Conservation (phyloP, 257 asterid species). For the Oldenlandia corymbosa region DNA sequence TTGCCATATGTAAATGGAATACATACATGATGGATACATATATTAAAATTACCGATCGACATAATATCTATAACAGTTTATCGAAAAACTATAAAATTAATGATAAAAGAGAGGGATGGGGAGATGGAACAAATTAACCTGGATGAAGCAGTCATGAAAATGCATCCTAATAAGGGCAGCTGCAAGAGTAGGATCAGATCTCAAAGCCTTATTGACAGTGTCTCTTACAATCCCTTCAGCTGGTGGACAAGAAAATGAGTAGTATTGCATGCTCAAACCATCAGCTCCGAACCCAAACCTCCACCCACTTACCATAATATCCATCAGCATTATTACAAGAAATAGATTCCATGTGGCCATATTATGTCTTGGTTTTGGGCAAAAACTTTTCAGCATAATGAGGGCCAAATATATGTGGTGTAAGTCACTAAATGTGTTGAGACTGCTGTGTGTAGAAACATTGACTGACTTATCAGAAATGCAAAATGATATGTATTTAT, state of each 20-base stretch:
- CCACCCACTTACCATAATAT: constrained; percentile 29
- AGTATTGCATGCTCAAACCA: constrained; percentile 68
- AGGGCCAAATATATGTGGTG: too few relatives aligned
- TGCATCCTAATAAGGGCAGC: constrained; percentile 85
- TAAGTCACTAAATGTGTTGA: too few relatives aligned
- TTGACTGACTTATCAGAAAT: too few relatives aligned
- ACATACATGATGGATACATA: too few relatives aligned
- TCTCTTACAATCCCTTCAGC: constrained; percentile 49
- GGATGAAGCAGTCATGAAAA: constrained; percentile 90
- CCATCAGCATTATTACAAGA: constrained; percentile 27
- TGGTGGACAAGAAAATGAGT: constrained; percentile 56
- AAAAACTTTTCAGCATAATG: background rate
- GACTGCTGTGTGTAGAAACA: too few relatives aligned
- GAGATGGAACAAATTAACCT: constrained; percentile 32
- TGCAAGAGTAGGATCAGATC: constrained; percentile 72
- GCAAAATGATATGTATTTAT: too few relatives aligned
- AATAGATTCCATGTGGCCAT: constrained; percentile 30
- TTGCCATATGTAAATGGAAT: too few relatives aligned
- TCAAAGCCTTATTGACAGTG: constrained; percentile 51
- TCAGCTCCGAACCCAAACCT: constrained; percentile 23
- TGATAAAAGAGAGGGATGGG: background rate
- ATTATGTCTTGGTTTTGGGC: background rate
- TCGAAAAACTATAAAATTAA: too few relatives aligned
- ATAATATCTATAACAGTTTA: too few relatives aligned
- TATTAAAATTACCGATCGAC: too few relatives aligned